Evolutionary conservation across 352 stramenopile genomes (phyloP), one percentile per base, ranked within the genome.

Genomic region (Globisporangium recalcitrans): DNA sequence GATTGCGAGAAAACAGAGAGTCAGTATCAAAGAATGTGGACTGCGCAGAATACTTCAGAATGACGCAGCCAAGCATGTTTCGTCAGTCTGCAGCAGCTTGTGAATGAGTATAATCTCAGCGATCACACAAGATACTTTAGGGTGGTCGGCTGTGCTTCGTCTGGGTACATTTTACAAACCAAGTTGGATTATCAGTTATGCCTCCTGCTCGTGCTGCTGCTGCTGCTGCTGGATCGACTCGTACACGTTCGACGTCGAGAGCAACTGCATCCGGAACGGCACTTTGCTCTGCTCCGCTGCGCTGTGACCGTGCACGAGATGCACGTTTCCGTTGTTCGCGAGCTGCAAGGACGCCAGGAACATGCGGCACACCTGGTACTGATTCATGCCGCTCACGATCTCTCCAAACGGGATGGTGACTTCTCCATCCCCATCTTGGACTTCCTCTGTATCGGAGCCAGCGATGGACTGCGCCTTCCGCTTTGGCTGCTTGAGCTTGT

Each of bases 331-430:
- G 51, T 76, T 95, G 71, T 97, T 97, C 19, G 90, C 89, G 21
- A 97, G 82, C 75, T 97, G 91, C 51, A 97, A 68, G 11, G 87
- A 96, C 16, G 91, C 88, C 46, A 97, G 73, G 65, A 97, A 97
- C 64, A 94, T 76, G 1, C 91, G 90, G 66, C 86, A 95, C 1
- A 97, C 87, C 58, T 97, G 78, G 52, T 80, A 93, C 56, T 74
- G 71, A 46, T 64, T 75, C 52, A 82, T 77, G 22, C 80, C 79
- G 24, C 65, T 61, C 34, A 88, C 81, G 61, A 93, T 65, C 6
- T 71, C 69, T 26, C 75, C 75, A 61, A 93, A 93, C 24, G 74
- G 60, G 36, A 91, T 69, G 9, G 52, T 38, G 3, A 76, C 68
- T 1, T 55, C 42, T 0, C 67, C 54, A 9, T 67, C 54, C n/a